A percentile compares a stretch with the other conserved stretches of the same genome.
These are phyloP conservation scores for Pythium brassicae DNA, from an alignment of 352 stramenopile genomes.

Conservation along the genomic window DNA sequence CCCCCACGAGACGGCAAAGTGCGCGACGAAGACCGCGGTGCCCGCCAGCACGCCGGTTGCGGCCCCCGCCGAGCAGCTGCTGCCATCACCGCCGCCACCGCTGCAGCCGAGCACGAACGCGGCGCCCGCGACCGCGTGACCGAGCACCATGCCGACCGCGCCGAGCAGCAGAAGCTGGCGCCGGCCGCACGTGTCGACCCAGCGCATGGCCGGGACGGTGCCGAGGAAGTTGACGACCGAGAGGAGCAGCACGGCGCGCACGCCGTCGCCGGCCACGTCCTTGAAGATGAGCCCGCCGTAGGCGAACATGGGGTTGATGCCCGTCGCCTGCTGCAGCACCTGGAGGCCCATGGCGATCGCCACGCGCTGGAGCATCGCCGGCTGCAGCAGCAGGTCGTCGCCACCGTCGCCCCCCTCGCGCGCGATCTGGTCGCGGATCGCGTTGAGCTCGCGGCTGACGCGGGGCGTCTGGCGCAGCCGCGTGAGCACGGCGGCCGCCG, in stretches of 20 bases:
- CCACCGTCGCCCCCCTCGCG: too few relatives aligned
- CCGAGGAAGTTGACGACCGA: conserved; percentile 24
- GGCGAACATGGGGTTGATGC: conserved; percentile 33
- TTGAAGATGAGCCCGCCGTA: conserved; percentile 35
- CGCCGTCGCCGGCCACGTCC: conserved; percentile 27
- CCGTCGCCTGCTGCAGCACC: conserved; percentile 38
- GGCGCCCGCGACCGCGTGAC: conserved; percentile 9
- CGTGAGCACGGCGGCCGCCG: background rate
- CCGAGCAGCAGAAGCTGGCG: conserved; percentile 27
- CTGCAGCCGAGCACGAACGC: conserved; percentile 14
- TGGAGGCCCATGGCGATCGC: conserved; percentile 33
- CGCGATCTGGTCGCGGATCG: too few relatives aligned
- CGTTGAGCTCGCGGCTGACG: background rate
- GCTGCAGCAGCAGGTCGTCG: conserved; percentile 25
- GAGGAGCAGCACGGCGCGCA: conserved; percentile 14
- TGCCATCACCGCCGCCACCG: conserved; percentile 18
- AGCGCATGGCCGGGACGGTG: conserved; percentile 31
- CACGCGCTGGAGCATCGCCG: conserved; percentile 18
- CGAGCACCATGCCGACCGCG: conserved; percentile 30
- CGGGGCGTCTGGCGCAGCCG: background rate
- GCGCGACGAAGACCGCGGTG: conserved; percentile 35
- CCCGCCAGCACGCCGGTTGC: too few relatives aligned
- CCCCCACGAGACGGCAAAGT: conserved; percentile 36
- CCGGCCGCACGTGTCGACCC: conserved; percentile 28
- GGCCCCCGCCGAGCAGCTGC: too few relatives aligned